A percentile compares a stretch with the other conserved stretches of the same genome.
Evolutionary conservation across 495 filamentous ascomycete genomes (phyloP).

Genomic region (Trichocladium antarcticum): DNA sequence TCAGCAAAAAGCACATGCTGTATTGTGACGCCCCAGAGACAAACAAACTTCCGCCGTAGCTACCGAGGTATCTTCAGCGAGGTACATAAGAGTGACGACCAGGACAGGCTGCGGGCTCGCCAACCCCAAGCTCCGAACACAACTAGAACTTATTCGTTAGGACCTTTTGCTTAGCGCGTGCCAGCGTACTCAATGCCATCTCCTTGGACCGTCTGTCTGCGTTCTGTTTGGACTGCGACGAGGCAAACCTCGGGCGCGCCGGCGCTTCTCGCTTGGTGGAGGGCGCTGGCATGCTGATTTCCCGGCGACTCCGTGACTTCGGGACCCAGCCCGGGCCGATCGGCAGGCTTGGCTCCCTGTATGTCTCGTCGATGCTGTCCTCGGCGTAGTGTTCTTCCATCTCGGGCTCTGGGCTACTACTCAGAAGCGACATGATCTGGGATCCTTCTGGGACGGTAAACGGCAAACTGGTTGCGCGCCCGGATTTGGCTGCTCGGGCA

Average conservation of each 20-base stretch:
- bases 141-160: neutral
- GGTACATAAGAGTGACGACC: no score
- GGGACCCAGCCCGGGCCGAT: constrained; percentile 30
- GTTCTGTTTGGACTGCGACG: neutral
- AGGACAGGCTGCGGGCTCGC: no score
- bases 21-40: no score
- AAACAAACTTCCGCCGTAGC: no score
- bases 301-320: constrained; percentile 4
- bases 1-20: no score
- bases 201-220: no score
- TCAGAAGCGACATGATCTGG: constrained; percentile 32
- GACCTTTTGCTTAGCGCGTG: constrained; percentile 2
- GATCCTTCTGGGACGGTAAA: constrained; percentile 29
- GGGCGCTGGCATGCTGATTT: constrained; percentile 6
- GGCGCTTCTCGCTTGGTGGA: neutral
- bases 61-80: no score
- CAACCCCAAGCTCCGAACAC: no score
- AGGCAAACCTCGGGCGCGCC: neutral
- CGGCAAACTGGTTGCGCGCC: neutral
- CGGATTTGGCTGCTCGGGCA: neutral
- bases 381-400: constrained; percentile 34
- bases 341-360: constrained; percentile 21
- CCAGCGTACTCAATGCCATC: neutral
- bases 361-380: constrained; percentile 33
- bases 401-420: constrained; percentile 30